Evolutionary conservation across 805 yeast genomes (phyloP).

Genomic region (Pichia phayaonensis): DNA sequence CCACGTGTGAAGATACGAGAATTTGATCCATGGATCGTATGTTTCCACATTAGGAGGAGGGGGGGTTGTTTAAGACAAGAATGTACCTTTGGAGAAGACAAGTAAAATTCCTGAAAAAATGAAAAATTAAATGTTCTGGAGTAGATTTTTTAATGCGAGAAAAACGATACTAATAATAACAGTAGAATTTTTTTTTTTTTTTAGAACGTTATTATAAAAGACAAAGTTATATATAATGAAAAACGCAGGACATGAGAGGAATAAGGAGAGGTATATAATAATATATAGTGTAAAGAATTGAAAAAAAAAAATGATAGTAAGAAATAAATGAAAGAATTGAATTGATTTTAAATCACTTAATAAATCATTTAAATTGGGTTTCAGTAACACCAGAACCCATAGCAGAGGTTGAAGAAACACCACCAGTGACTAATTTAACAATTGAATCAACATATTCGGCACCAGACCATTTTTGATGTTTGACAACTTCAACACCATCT

Average conservation of each 20-base stretch:
- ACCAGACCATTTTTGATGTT: constrained; percentile 99
- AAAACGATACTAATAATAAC: too few relatives aligned
- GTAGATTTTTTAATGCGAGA: too few relatives aligned
- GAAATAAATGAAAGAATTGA: background rate
- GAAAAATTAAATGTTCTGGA: background rate
- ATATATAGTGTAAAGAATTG: background rate
- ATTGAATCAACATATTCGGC: constrained; percentile 92
- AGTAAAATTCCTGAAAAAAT: background rate
- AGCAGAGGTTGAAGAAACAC: constrained; percentile 92
- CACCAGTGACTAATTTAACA: constrained; percentile 87
- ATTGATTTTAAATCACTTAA: too few relatives aligned
- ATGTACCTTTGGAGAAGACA: too few relatives aligned
- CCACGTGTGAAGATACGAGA: background rate
- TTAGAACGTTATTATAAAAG: too few relatives aligned
- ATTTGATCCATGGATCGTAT: background rate
- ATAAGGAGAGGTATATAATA: background rate
- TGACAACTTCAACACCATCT: constrained; percentile 86
- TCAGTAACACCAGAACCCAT: constrained; percentile 99
- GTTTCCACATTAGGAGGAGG: background rate
- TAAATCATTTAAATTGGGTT: constrained; percentile 66
- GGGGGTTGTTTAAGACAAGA: too few relatives aligned
- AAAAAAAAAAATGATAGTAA: background rate
- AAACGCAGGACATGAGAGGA: background rate
- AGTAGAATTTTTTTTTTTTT: too few relatives aligned
- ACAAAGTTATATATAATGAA: background rate